Conservation (phyloP, 169 alveolate genomes). For the Plasmodium gaboni region DNA sequence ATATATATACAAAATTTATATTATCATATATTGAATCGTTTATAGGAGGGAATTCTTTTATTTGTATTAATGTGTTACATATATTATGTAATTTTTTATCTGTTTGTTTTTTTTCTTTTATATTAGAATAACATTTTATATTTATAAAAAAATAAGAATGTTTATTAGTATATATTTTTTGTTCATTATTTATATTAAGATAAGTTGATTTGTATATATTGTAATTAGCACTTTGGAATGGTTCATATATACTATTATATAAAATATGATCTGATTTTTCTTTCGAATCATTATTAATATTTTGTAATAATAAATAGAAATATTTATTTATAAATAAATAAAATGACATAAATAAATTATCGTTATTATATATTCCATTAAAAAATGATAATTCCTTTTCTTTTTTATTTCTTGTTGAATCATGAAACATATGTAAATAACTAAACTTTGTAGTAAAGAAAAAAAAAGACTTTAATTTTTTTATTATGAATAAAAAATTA, state of each 20-base stretch:
- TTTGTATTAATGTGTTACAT: constrained; percentile 5
- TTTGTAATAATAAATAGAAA: constrained; percentile 15
- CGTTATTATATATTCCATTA: constrained; percentile 23
- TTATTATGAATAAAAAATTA: constrained; percentile 39
- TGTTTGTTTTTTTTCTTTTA: constrained; percentile 5
- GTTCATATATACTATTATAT: too few species aligned
- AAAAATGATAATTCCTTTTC: constrained; percentile 27
- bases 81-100: constrained; percentile 7
- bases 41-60: constrained; percentile 39
- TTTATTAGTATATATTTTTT: neutral
- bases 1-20: constrained; percentile 33
- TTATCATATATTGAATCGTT: constrained; percentile 36
- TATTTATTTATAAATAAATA: constrained; percentile 49
- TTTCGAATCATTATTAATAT: too few species aligned
- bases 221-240: too few species aligned
- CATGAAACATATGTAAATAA: constrained; percentile 61
- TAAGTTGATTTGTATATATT: too few species aligned
- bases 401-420: constrained; percentile 17
- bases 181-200: too few species aligned
- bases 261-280: too few species aligned
- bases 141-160: constrained; percentile 64
- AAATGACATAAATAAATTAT: constrained; percentile 36
- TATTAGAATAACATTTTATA: neutral
- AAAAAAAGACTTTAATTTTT: constrained; percentile 58
- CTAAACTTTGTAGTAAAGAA: constrained; percentile 55